Percentiles rank a stretch among this genome's conserved stretches.
phyloP scores from a whole-genome alignment of 2,329 filamentous ascomycete genomes.

The Ceratocystis cacaofunesta region DNA sequence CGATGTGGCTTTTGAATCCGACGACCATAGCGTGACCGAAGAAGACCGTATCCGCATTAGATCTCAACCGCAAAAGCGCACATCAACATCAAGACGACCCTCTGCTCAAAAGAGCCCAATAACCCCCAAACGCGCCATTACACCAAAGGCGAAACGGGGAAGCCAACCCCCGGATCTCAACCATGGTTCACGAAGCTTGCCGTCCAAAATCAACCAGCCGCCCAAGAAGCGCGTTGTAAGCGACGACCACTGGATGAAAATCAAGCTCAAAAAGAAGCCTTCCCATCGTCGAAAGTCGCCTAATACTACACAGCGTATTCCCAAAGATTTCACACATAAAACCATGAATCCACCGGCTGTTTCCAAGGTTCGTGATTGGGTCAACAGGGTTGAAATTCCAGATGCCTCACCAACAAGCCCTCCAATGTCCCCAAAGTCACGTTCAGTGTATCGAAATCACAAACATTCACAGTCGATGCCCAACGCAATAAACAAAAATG shows the following conservation, averaged over 20 bases:
- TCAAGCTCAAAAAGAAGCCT: slow-evolving; percentile 37
- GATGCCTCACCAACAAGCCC: slow-evolving; percentile 21
- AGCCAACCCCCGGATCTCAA: slow-evolving; percentile 5
- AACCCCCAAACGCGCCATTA: slow-evolving; percentile 6
- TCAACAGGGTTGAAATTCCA: slow-evolving; percentile 37
- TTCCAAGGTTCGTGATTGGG: slow-evolving; percentile 49
- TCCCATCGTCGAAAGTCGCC: slow-evolving; percentile 21
- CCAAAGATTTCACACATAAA: slow-evolving; percentile 42
- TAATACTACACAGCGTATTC: slow-evolving; percentile 27
- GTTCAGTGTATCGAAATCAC: slow-evolving; percentile 7
- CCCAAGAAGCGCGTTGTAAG: slow-evolving; percentile 88
- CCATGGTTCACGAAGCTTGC: slow-evolving; percentile 17
- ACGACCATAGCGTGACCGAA: slow-evolving; percentile 47
- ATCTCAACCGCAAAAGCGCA: slow-evolving; percentile 29
- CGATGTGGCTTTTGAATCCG: slow-evolving; percentile 44
- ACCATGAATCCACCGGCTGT: slow-evolving; percentile 41
- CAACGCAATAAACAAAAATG: slow-evolving; percentile 10
- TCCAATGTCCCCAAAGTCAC: slow-evolving; percentile 7
- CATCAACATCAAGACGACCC: slow-evolving; percentile 19
- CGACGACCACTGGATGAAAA: slow-evolving; percentile 74
- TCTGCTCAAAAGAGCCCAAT: slow-evolving; percentile 21
- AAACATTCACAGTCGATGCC: slow-evolving; percentile 14
- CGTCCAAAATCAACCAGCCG: slow-evolving; percentile 33
- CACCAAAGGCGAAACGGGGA: not conserved
- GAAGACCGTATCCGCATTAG: slow-evolving; percentile 45